phyloP scores from a whole-genome alignment of 805 yeast genomes.

The Komagataella kurtzmanii region DNA sequence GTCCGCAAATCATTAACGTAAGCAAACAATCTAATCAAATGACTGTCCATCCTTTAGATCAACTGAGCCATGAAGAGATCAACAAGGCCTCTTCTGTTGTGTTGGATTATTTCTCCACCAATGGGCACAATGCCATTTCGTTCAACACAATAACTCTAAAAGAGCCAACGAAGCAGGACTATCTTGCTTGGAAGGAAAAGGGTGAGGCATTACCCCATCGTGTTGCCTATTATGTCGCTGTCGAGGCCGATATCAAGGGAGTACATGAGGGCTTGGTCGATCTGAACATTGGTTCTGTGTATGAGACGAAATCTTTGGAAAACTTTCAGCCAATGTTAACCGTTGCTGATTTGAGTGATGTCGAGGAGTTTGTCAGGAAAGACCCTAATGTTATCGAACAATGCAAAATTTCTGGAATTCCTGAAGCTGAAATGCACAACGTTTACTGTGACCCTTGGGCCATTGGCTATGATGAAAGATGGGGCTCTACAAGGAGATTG shows the following conservation, averaged over 20 bases:
- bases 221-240: slow-evolving; percentile 50
- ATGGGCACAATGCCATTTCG: slow-evolving; percentile 17
- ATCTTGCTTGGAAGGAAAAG: slow-evolving; percentile 50
- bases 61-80: slow-evolving; percentile 52
- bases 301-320: slow-evolving; percentile 31
- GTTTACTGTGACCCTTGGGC: slow-evolving; percentile 60
- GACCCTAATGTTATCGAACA: slow-evolving; percentile 65
- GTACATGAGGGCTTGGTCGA: slow-evolving; percentile 63
- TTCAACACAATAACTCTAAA: slow-evolving; percentile 61
- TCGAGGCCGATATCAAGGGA: slow-evolving; percentile 45
- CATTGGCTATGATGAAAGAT: slow-evolving; percentile 51
- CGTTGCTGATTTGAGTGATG: slow-evolving; percentile 46
- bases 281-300: slow-evolving; percentile 30
- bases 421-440: slow-evolving; percentile 44
- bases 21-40: not conserved
- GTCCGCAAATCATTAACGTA: not conserved
- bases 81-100: slow-evolving; percentile 39
- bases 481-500: slow-evolving; percentile 63
- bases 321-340: slow-evolving; percentile 70
- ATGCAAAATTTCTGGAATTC: slow-evolving; percentile 57
- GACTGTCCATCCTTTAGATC: slow-evolving; percentile 52
- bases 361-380: slow-evolving; percentile 53
- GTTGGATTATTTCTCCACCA: slow-evolving; percentile 31
- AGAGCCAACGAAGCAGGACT: slow-evolving; percentile 57
- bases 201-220: slow-evolving; percentile 54